A percentile compares a stretch with the other conserved stretches of the same genome.
Conservation (phyloP, 495 filamentous ascomycete genomes). For the Staphylotrichum longicolle region DNA sequence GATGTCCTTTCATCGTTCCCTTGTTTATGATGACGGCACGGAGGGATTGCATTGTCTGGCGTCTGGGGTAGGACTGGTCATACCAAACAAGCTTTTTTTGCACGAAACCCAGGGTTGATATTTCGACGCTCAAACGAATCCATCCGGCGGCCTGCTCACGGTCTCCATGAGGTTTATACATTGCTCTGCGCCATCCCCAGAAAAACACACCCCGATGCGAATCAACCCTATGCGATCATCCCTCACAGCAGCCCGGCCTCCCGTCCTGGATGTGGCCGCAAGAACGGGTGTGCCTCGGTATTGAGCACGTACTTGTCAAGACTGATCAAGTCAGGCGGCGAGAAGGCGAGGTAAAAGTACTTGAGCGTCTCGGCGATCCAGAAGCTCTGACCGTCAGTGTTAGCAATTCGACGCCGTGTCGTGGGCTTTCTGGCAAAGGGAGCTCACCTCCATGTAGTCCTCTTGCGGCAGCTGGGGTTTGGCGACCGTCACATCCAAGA, state of each 20-base stretch:
- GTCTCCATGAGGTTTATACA: no score
- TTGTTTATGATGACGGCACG: neutral
- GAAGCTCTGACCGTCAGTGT: constrained; percentile 39
- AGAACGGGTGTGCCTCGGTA: constrained; percentile 80
- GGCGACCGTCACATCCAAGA: constrained; percentile 45
- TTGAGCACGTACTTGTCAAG: constrained; percentile 80
- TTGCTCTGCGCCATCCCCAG: no score
- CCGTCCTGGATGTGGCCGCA: constrained; percentile 36
- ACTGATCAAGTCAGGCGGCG: constrained; percentile 65
- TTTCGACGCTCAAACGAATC: no score
- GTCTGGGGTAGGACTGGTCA: constrained; percentile 19
- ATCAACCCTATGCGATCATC: no score
- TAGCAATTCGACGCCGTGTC: no score
- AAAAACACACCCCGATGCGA: no score
- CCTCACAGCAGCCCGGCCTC: neutral
- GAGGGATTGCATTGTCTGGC: constrained; percentile 22
- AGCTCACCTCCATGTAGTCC: constrained; percentile 50
- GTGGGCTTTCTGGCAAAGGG: no score
- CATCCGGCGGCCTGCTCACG: no score
- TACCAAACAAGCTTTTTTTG: constrained; percentile 3
- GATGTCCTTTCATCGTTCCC: neutral
- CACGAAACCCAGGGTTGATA: no score
- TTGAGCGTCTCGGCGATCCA: constrained; percentile 54
- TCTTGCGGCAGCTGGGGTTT: constrained; percentile 17
- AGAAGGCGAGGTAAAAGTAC: constrained; percentile 77